Percentiles rank a stretch among this genome's conserved stretches.
Evolutionary conservation across 1,284 basidiomycete genomes (phyloP).

Genomic region (Golubevia sp.): DNA sequence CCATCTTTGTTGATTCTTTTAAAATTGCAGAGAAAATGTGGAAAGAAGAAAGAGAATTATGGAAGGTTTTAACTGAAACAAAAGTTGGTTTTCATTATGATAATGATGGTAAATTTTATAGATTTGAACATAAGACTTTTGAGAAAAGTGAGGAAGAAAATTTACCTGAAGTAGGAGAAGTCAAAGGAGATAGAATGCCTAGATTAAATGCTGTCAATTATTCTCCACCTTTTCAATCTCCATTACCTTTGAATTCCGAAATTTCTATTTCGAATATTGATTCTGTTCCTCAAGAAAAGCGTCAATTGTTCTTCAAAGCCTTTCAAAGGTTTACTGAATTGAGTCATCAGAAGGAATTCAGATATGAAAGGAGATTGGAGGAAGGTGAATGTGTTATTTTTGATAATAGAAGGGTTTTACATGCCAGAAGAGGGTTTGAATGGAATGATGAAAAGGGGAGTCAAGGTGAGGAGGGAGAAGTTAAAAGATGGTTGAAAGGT

Average conservation of each 20-base stretch:
- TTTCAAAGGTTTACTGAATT: constrained; percentile 71
- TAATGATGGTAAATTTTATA: constrained; percentile 86
- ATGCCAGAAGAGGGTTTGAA: constrained; percentile 80
- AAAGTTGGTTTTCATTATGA: constrained; percentile 87
- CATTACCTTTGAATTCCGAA: constrained; percentile 60
- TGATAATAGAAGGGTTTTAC: constrained; percentile 89
- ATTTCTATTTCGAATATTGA: background rate
- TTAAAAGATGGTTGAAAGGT: constrained; percentile 80
- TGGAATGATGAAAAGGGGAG: constrained; percentile 56
- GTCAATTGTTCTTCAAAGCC: constrained; percentile 63
- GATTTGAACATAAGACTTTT: constrained; percentile 78
- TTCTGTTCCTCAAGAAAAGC: constrained; percentile 66
- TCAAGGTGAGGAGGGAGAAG: constrained; percentile 64
- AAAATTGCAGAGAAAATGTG: constrained; percentile 72
- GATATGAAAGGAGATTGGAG: constrained; percentile 72
- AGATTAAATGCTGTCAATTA: constrained; percentile 73
- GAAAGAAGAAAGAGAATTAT: constrained; percentile 66
- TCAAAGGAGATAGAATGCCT: constrained; percentile 25
- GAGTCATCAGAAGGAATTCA: constrained; percentile 68
- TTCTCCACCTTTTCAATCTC: constrained; percentile 92
- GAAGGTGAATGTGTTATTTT: constrained; percentile 90
- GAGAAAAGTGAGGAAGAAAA: constrained; percentile 65
- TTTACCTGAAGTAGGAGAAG: constrained; percentile 63
- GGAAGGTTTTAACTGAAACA: constrained; percentile 69
- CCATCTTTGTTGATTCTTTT: constrained; percentile 85